These are phyloP conservation scores for Salix viminalis DNA, from an alignment of 345 rosid species.

Conservation along the genomic window DNA sequence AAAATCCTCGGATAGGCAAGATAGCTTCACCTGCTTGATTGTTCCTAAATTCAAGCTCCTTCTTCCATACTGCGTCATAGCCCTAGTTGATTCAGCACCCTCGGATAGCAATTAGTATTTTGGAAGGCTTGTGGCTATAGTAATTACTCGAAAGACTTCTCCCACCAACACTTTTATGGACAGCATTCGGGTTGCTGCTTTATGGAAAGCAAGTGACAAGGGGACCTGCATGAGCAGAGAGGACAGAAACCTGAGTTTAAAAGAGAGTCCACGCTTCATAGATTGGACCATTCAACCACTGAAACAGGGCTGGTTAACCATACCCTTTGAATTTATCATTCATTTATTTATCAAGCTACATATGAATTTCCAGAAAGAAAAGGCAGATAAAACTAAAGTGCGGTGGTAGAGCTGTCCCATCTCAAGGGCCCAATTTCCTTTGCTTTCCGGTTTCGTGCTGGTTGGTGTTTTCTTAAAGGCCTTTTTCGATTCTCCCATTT, in stretches of 20 bases:
- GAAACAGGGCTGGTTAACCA: neutral
- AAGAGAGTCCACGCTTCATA: neutral
- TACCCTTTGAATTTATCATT: neutral
- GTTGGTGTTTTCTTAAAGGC: neutral
- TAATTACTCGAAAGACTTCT: neutral
- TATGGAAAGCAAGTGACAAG: neutral
- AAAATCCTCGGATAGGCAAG: too few species aligned
- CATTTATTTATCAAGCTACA: neutral
- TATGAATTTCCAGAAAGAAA: neutral
- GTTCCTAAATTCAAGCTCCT: too few species aligned
- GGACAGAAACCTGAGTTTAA: neutral
- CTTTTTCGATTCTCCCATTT: neutral
- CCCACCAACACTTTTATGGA: neutral
- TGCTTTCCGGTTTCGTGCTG: neutral
- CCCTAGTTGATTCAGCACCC: too few species aligned
- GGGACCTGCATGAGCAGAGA: neutral
- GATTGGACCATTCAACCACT: constrained; percentile 14
- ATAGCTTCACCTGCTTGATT: too few species aligned
- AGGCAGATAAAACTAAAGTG: neutral
- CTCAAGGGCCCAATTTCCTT: neutral
- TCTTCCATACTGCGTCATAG: too few species aligned
- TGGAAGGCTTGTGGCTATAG: neutral
- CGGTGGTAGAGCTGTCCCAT: constrained; percentile 18
- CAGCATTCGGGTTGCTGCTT: neutral
- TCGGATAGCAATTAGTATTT: neutral